Evolutionary conservation across 768 basidiomycete species (phyloP).

Genomic region (Podaxis carcinomalis): DNA sequence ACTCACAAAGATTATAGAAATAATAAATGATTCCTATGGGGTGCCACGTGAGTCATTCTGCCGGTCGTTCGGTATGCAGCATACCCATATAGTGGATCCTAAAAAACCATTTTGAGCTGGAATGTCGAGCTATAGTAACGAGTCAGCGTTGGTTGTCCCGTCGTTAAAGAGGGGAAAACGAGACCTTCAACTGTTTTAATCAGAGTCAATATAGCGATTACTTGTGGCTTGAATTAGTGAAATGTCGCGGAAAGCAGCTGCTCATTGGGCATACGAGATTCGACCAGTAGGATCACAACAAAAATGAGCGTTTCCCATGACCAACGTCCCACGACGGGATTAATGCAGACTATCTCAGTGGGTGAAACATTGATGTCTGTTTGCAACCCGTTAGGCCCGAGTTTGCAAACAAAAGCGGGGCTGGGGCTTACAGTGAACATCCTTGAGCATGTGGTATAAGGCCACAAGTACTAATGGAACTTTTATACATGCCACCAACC

Average conservation of each 20-base stretch:
- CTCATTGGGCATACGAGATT: not conserved
- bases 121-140: not conserved
- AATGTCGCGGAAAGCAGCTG: not conserved
- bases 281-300: not conserved
- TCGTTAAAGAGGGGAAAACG: too few species aligned
- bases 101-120: not conserved
- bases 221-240: not conserved
- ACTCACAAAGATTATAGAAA: not conserved
- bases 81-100: slow-evolving; percentile 3
- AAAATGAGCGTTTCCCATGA: slow-evolving; percentile 1
- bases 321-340: not conserved
- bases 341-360: not conserved
- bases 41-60: not conserved
- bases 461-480: not conserved
- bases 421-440: not conserved
- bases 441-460: not conserved
- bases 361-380: not conserved
- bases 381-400: not conserved
- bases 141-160: not conserved
- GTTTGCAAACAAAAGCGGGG: too few species aligned
- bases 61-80: not conserved
- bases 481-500: not conserved
- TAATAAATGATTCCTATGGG: slow-evolving; percentile 1
- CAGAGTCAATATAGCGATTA: not conserved
- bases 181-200: slow-evolving; percentile 3